Evolutionary conservation across 2,329 filamentous ascomycete species (phyloP).

Genomic region (Colletotrichum spinosum): DNA sequence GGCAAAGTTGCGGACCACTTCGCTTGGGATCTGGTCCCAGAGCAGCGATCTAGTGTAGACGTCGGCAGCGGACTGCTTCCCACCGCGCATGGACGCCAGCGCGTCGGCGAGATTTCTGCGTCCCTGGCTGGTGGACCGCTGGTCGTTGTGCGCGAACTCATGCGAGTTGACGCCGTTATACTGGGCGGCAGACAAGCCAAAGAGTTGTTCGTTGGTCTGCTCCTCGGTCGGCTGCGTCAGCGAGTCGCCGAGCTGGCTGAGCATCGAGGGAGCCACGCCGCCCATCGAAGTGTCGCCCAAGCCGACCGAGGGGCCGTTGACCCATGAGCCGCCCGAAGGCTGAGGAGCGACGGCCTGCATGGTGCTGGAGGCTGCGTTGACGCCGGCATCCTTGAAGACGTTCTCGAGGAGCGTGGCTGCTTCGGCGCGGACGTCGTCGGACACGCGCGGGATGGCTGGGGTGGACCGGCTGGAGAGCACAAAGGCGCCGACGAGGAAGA

Average conservation of each 20-base stretch:
- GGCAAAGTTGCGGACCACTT: slow-evolving; percentile 92
- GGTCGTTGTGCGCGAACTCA: slow-evolving; percentile 73
- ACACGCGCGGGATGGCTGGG: slow-evolving; percentile 80
- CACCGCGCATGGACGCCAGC: slow-evolving; percentile 81
- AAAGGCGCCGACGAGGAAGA: slow-evolving; percentile 95
- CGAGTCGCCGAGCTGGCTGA: slow-evolving; percentile 75
- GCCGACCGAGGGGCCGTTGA: slow-evolving; percentile 51
- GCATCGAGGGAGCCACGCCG: slow-evolving; percentile 66
- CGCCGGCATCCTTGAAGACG: slow-evolving; percentile 83
- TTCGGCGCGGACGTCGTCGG: slow-evolving; percentile 83
- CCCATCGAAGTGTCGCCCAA: slow-evolving; percentile 59
- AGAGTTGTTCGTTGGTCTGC: slow-evolving; percentile 89
- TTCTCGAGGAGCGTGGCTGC: slow-evolving; percentile 83
- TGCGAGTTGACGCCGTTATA: slow-evolving; percentile 87
- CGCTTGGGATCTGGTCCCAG: slow-evolving; percentile 92
- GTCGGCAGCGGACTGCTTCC: slow-evolving; percentile 82
- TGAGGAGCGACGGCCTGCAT: slow-evolving; percentile 62
- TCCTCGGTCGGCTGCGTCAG: slow-evolving; percentile 83
- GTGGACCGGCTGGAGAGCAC: slow-evolving; percentile 86
- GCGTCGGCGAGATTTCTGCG: slow-evolving; percentile 84
- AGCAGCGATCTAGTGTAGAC: slow-evolving; percentile 93
- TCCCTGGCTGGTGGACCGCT: slow-evolving; percentile 69
- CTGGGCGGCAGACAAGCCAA: slow-evolving; percentile 85
- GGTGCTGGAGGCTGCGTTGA: slow-evolving; percentile 59
- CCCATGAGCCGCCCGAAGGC: slow-evolving; percentile 64